These are phyloP conservation scores for Angophora floribunda DNA, from an alignment of 345 rosid species.

Conservation along the genomic window DNA sequence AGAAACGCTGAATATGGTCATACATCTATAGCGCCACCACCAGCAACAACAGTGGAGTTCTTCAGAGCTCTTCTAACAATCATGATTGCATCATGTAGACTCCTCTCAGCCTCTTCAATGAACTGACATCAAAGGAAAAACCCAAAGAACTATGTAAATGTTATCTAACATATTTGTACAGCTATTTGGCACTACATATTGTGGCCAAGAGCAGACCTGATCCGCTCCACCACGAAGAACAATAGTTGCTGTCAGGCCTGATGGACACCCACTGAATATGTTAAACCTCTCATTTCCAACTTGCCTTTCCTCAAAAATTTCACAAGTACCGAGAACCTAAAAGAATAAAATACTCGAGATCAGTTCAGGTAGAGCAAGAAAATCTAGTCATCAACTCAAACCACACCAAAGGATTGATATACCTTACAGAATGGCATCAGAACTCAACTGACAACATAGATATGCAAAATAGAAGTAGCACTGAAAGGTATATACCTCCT, in stretches of 20 bases:
- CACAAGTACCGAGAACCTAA: slow-evolving; percentile 97
- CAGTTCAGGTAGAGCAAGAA: not conserved
- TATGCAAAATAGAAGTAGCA: not conserved
- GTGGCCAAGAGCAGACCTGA: slow-evolving; percentile 52
- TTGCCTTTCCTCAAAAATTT: slow-evolving; percentile 90
- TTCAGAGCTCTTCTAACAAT: slow-evolving; percentile 95
- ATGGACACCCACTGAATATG: slow-evolving; percentile 97
- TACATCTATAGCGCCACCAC: slow-evolving; percentile 99
- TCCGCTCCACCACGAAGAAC: slow-evolving; percentile 99
- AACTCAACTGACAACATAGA: not conserved
- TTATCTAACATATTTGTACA: not conserved
- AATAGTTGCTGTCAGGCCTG: slow-evolving; percentile 87
- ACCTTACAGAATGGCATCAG: not conserved
- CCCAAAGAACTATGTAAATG: not conserved
- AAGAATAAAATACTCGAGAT: slow-evolving; percentile 4
- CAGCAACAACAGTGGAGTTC: slow-evolving; percentile 98
- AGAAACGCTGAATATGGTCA: slow-evolving; percentile 4
- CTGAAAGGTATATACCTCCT: slow-evolving; percentile 39
- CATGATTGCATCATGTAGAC: slow-evolving; percentile 99
- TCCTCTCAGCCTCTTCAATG: slow-evolving; percentile 99
- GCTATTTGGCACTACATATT: not conserved
- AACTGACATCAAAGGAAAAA: slow-evolving; percentile 37
- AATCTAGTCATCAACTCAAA: not conserved
- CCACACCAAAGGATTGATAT: not conserved
- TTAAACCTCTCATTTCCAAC: slow-evolving; percentile 99